Conservation (phyloP, 2,329 filamentous ascomycete genomes). For the Magnaporthiopsis rhizophila region DNA sequence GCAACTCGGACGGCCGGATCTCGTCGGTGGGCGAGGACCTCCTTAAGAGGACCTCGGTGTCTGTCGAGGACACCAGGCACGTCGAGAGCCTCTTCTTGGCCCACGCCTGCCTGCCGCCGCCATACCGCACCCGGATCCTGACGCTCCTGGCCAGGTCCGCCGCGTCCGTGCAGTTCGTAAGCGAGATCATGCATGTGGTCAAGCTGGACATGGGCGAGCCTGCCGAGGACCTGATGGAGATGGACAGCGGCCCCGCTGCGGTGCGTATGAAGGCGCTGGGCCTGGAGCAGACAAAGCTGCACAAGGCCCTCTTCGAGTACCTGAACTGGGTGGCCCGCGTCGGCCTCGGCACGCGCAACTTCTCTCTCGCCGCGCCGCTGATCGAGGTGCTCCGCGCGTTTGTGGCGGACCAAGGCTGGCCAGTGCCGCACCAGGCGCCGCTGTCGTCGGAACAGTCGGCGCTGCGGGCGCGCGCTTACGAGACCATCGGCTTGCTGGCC, state of each 20-base stretch:
- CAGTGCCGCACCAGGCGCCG: slow-evolving; percentile 46
- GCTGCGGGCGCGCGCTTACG: slow-evolving; percentile 75
- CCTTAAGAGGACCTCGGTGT: slow-evolving; percentile 68
- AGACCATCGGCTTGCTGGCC: slow-evolving; percentile 78
- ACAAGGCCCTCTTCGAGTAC: slow-evolving; percentile 76
- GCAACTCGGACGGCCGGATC: slow-evolving; percentile 73
- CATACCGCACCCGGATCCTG: slow-evolving; percentile 72
- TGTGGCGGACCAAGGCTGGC: slow-evolving; percentile 78
- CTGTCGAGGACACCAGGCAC: slow-evolving; percentile 60
- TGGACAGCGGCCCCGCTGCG: slow-evolving; percentile 9
- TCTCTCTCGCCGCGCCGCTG: slow-evolving; percentile 33
- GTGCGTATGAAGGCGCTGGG: slow-evolving; percentile 27
- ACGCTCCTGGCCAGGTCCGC: slow-evolving; percentile 69
- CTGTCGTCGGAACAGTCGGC: slow-evolving; percentile 45
- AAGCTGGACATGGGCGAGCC: slow-evolving; percentile 48
- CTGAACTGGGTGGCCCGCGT: slow-evolving; percentile 80
- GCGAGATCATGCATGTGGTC: slow-evolving; percentile 62
- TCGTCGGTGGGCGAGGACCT: slow-evolving; percentile 83
- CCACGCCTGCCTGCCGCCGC: slow-evolving; percentile 64
- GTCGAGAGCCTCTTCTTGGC: slow-evolving; percentile 62
- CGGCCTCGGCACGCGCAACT: slow-evolving; percentile 39
- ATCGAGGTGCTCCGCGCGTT: slow-evolving; percentile 64
- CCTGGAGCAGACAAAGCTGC: slow-evolving; percentile 70
- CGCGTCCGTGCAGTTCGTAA: slow-evolving; percentile 60
- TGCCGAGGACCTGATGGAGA: slow-evolving; percentile 13